Percentiles rank a stretch among this genome's conserved stretches.
phyloP scores from a whole-genome alignment of 1,139 yeast species.

The Pichia sp. region DNA sequence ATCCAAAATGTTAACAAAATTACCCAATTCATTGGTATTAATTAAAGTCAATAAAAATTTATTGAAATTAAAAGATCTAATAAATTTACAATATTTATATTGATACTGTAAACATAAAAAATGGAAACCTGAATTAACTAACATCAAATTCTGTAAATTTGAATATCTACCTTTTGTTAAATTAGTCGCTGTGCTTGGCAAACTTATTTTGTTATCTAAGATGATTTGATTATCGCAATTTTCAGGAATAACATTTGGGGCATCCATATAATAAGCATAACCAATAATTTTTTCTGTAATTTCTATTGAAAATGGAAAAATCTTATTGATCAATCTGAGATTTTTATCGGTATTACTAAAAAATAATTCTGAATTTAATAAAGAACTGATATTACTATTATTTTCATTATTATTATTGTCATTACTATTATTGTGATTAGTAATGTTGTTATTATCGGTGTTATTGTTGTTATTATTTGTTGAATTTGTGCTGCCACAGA shows the following conservation, averaged over 20 bases:
- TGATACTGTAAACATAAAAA: constrained; percentile 33
- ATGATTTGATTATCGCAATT: background rate
- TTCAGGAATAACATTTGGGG: constrained; percentile 14
- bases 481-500: no score
- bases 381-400: background rate
- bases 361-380: background rate
- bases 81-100: constrained; percentile 65
- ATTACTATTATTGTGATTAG: background rate
- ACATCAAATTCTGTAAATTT: constrained; percentile 11
- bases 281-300: constrained; percentile 27
- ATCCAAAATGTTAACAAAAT: constrained; percentile 70
- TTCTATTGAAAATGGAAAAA: constrained; percentile 22
- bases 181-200: constrained; percentile 25
- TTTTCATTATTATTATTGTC: no score
- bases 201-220: constrained; percentile 10
- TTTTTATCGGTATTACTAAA: constrained; percentile 10
- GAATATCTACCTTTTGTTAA: constrained; percentile 18
- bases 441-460: no score
- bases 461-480: no score
- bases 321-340: background rate
- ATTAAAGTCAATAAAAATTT: constrained; percentile 54
- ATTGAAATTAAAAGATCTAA: constrained; percentile 78
- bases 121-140: constrained; percentile 19
- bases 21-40: constrained; percentile 44
- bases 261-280: constrained; percentile 25